Base-by-base conservation (phyloP, 495 filamentous ascomycete genomes). In the Penicillium paradoxum region DNA sequence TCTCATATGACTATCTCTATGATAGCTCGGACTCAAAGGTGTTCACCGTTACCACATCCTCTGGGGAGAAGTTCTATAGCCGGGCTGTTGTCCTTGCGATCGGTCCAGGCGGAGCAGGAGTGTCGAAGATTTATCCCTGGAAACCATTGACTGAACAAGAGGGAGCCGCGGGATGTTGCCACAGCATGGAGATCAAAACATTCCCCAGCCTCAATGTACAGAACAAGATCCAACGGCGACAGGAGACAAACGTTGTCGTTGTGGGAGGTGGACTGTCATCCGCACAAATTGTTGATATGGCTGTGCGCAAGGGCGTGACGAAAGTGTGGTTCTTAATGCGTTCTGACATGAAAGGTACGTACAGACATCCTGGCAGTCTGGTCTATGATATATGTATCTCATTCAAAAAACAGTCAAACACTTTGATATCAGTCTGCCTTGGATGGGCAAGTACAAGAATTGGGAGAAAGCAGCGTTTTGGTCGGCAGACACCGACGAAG, bases 391-490 rank as follows among this genome's bases (percentile, higher is more conserved):
- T 9, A 21, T n/a, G 11, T 41, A 15, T 15, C 41, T 17, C 17
- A 29, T 18, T n/a, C 3, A 21, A n/a, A 56, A 19, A 24, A 24
- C 29, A 75, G 76, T 85, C 34, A 85, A 85, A 57, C 79, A 80
- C 51, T 85, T 87, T 54, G 83, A 87, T 56, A 69, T 85, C 54
- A 75, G 75, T 50, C 69, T 87, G 13, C 71, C 70, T 27, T 87
- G 83, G 83, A 79, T 87, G 64, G 80, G 80, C 22, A 87, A 87
- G 54, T 85, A 80, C 58, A 78, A 79, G n/a, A 85, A 85, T 63
- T 75, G 72, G 60, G 75, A 83, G 52, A 80, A 83, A 53, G 76
- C 83, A 22, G 71, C 73, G 2, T 87, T 85, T 58, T 85, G 82
- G 81, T 78, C 76, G 7, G 77, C 79, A 15, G 79, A 82, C 39